Evolutionary conservation across 495 filamentous ascomycete species (phyloP), one percentile per base, ranked within the genome.

Genomic region (Pyrenopolyporus hunteri): DNA sequence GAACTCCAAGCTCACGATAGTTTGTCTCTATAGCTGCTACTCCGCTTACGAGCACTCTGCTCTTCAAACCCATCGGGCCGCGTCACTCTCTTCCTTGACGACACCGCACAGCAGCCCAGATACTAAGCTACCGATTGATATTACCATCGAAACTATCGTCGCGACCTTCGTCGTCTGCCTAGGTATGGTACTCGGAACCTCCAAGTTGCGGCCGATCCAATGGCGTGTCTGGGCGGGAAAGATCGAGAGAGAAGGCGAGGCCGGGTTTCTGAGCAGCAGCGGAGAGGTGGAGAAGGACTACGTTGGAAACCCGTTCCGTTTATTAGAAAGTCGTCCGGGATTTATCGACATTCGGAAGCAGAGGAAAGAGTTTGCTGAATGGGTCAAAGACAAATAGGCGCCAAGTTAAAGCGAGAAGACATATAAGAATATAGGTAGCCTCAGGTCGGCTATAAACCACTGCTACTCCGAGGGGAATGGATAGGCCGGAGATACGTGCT

Each of bases 161-260:
- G 86, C 90, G 0, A 86, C 90, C 1, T 67, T 90, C 10, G 68
- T 88, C 6, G 77, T 91, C 9, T 88, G 87, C 31, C 51, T 87
- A 3, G 90, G 89, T 28, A 77, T 93, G 4, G 90, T 93, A 2
- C 70, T 89, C 0, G 83, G 85, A 11, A 85, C 87, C 0, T 84
- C 86, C 25, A 82, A 87, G 40, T 70, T 91, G 65, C 84, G 89
- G 72, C 89, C 90, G 1, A 87, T 93, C 56, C 86, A 85, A 72
- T 92, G 89, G 89, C 83, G 85, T 17, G 86, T 88, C 56, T 95
- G 91, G 91, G 89, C 89, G 20, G 89, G 90, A 42, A 83, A 90
- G 74, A 86, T 91, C 57, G 90, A 95, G 76, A 82, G 81, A 52
- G 87, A 92, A 82, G 80, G 87, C 77, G 80, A 80, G 81, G 69